These are phyloP conservation scores for Lathyrus tuberosus DNA, from an alignment of 306 rosid species.

Conservation along the genomic window DNA sequence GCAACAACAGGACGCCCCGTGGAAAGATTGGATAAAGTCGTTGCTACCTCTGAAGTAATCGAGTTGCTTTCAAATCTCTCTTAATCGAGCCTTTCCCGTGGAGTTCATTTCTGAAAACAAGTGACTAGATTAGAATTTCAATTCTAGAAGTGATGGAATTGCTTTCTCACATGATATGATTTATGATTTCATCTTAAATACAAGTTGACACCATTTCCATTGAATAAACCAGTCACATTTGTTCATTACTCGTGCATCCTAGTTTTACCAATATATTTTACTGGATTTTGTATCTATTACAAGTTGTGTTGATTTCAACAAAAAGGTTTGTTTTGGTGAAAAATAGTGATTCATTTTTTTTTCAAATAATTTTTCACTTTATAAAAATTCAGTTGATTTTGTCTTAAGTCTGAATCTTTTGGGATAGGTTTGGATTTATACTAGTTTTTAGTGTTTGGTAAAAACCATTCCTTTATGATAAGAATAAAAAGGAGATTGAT, in stretches of 20 bases:
- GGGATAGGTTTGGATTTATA: too few species aligned
- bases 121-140: constrained; percentile 38
- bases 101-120: constrained; percentile 35
- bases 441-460: too few species aligned
- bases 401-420: too few species aligned
- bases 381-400: background rate
- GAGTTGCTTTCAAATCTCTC: constrained; percentile 29
- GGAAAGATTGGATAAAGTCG: constrained; percentile 87
- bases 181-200: constrained; percentile 41
- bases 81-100: constrained; percentile 25
- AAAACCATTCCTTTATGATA: too few species aligned
- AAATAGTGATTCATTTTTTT: background rate
- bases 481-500: too few species aligned
- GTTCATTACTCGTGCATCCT: constrained; percentile 14
- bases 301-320: too few species aligned
- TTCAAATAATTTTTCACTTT: background rate
- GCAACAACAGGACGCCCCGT: constrained; percentile 89
- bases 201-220: constrained; percentile 23
- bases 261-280: constrained; percentile 20
- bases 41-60: constrained; percentile 55
- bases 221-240: constrained; percentile 37
- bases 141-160: constrained; percentile 33
- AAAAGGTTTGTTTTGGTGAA: too few species aligned
- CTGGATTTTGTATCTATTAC: background rate
- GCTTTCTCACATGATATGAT: constrained; percentile 41